Conservation (phyloP, 2,329 filamentous ascomycete genomes). For the Hansfordia pulvinata region DNA sequence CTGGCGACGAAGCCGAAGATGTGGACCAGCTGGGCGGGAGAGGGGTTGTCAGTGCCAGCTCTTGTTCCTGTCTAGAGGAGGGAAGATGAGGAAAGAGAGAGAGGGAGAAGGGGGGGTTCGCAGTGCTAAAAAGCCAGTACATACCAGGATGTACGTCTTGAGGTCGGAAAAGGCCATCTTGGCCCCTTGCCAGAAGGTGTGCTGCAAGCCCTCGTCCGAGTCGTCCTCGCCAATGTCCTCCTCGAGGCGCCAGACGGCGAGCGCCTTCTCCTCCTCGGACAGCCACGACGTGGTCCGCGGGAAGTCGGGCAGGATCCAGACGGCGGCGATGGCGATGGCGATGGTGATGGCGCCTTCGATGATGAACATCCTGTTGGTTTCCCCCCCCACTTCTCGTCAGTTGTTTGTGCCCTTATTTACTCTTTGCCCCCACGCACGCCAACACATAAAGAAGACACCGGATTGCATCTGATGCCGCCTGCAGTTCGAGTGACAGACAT, state of each 20-base stretch:
- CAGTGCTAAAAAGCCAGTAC: neutral
- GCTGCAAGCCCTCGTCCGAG: slow-evolving; percentile 40
- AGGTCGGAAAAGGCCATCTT: slow-evolving; percentile 38
- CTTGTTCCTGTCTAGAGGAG: slow-evolving; percentile 2
- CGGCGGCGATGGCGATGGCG: slow-evolving; percentile 39
- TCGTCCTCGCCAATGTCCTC: slow-evolving; percentile 54
- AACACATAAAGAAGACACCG: too few species aligned
- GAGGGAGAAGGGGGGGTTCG: slow-evolving; percentile 1
- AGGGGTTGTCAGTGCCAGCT: neutral
- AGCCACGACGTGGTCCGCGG: slow-evolving; percentile 46
- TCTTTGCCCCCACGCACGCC: too few species aligned
- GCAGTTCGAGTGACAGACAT: too few species aligned
- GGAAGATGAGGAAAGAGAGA: neutral
- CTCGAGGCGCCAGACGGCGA: slow-evolving; percentile 47
- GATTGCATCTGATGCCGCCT: too few species aligned
- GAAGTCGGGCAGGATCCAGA: slow-evolving; percentile 54
- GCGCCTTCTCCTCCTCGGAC: slow-evolving; percentile 36
- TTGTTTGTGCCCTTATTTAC: too few species aligned
- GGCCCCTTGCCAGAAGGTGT: slow-evolving; percentile 41
- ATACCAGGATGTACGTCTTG: slow-evolving; percentile 46
- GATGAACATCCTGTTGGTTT: too few species aligned
- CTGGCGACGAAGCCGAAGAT: slow-evolving; percentile 43
- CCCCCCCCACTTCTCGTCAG: too few species aligned
- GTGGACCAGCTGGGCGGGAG: slow-evolving; percentile 27
- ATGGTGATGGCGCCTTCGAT: slow-evolving; percentile 57